A percentile compares a stretch with the other conserved stretches of the same genome.
Conservation (phyloP, 2,329 filamentous ascomycete genomes). For the Penicillium sp. region DNA sequence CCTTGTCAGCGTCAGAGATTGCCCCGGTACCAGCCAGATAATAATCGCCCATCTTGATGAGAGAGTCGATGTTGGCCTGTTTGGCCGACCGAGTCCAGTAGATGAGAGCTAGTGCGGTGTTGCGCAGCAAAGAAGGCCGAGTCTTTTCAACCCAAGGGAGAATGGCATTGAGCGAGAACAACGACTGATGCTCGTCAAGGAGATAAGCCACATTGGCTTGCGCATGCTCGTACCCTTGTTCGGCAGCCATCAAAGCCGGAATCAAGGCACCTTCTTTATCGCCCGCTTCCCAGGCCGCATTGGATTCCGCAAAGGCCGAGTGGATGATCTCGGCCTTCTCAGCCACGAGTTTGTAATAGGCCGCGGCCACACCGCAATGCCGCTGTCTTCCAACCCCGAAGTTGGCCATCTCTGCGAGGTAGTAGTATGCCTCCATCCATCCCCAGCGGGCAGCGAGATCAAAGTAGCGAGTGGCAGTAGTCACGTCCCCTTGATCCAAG, state of each 20-base stretch:
- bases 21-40: conserved; percentile 79
- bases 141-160: conserved; percentile 44
- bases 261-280: conserved; percentile 75
- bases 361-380: conserved; percentile 68
- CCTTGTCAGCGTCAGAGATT: conserved; percentile 68
- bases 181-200: conserved; percentile 65
- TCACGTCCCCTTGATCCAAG: conserved; percentile 80
- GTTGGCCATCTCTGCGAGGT: conserved; percentile 79
- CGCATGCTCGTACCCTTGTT: conserved; percentile 83
- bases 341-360: conserved; percentile 75
- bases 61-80: conserved; percentile 85
- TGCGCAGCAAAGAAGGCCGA: conserved; percentile 46
- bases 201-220: conserved; percentile 88
- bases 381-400: conserved; percentile 74
- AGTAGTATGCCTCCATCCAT: conserved; percentile 85
- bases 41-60: conserved; percentile 98
- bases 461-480: conserved; percentile 75
- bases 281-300: conserved; percentile 70
- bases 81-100: conserved; percentile 95
- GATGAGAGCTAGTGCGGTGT: conserved; percentile 67
- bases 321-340: conserved; percentile 67
- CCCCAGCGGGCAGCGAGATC: conserved; percentile 76
- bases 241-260: conserved; percentile 77
- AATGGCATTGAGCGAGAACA: conserved; percentile 52
- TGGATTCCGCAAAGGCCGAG: conserved; percentile 76